Conservation (phyloP, 371 early-diverging fungal species). For the Actinomortierella ambigua region DNA sequence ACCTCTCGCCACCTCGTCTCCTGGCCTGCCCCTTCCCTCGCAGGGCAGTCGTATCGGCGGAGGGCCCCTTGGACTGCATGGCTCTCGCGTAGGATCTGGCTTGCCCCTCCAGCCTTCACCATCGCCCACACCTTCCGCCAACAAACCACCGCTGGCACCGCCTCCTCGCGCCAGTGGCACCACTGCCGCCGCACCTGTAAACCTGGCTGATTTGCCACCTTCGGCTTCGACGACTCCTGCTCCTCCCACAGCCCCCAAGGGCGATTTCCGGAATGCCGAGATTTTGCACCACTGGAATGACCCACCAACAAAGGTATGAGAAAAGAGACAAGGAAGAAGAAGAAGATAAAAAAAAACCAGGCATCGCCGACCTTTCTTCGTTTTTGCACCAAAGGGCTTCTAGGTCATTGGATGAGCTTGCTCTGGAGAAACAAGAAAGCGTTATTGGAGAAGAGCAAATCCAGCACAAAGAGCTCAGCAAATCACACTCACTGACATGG, state of each 20-base stretch:
- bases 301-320: conserved; percentile 51
- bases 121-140: conserved; percentile 9
- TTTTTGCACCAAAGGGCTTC: no score
- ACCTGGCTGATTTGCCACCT: no score
- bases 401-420: no score
- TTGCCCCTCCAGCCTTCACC: conserved; percentile 10
- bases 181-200: conserved; percentile 5
- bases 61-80: no score
- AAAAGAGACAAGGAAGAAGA: not conserved
- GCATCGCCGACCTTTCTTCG: no score
- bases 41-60: no score
- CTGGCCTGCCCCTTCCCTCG: no score
- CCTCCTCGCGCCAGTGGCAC: conserved; percentile 21
- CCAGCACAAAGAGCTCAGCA: conserved; percentile 3
- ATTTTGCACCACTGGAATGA: conserved; percentile 60
- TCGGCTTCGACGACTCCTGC: conserved; percentile 7
- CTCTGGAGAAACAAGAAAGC: not conserved
- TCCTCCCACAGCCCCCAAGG: conserved; percentile 29
- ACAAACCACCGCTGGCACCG: conserved; percentile 22
- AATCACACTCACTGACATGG: not conserved
- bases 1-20: no score
- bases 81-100: no score
- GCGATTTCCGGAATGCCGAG: conserved; percentile 52
- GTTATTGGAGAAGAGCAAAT: not conserved
- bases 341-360: not conserved